phyloP scores from a whole-genome alignment of 768 basidiomycete species.

The Tylopilus felleus region DNA sequence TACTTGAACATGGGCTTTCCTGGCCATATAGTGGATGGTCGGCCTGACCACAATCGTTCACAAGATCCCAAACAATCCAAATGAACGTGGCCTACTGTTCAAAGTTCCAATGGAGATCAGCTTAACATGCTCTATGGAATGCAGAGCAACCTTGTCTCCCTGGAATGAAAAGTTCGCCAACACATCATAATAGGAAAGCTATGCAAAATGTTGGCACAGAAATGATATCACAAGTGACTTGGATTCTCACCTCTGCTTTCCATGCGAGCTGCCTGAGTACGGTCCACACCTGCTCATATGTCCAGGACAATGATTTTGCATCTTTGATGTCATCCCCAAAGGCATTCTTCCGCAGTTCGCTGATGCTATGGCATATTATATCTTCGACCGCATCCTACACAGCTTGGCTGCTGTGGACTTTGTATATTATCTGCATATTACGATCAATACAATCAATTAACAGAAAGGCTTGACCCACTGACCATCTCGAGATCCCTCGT shows the following conservation, averaged over 20 bases:
- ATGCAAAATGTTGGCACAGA: background rate
- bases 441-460: too few species aligned
- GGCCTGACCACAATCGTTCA: conserved; percentile 45
- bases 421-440: too few species aligned
- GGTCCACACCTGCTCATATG: conserved; percentile 83
- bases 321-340: conserved; percentile 62
- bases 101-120: conserved; percentile 75
- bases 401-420: too few species aligned
- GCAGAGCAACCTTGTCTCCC: conserved; percentile 77
- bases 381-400: too few species aligned
- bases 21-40: conserved; percentile 79
- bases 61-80: background rate
- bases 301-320: conserved; percentile 57
- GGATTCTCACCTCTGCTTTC: conserved; percentile 55
- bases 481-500: too few species aligned
- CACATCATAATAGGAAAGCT: conserved; percentile 82
- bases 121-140: conserved; percentile 86
- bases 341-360: conserved; percentile 32
- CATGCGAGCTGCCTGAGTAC: conserved; percentile 71
- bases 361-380: too few species aligned
- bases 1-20: conserved; percentile 88
- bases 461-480: too few species aligned
- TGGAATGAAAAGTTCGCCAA: conserved; percentile 87
- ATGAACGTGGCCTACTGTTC: conserved; percentile 49
- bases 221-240: conserved; percentile 19